Evolutionary conservation across 169 alveolate genomes (phyloP), one percentile per base, ranked within the genome.

Genomic region (Cryptosporidium sp.): DNA sequence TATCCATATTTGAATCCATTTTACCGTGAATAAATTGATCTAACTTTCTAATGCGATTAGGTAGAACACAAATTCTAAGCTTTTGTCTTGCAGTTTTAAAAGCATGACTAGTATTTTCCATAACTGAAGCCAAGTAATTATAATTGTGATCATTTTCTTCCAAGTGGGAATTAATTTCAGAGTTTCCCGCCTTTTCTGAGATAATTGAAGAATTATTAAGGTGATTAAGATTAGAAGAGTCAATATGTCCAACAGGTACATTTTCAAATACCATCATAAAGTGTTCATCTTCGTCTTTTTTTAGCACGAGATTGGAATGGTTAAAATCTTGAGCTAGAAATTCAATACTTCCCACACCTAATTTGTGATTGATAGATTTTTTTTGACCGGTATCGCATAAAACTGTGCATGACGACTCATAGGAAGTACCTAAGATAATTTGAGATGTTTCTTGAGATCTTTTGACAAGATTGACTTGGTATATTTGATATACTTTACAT

Each of bases 51-150:
- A 33, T 37, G 3, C 86, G 9, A 12, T 35, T 26, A 18, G 86
- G 86, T 1, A 33, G 10, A 16, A 73, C 71, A 23, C 59, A 48
- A 14, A 80, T 62, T 21, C n/a, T 80, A n/a, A 80, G 67, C 14
- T 67, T 80, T 80, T 80, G 48, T 45, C 89, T 80, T 12, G 89
- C 89, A 16, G 9, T 33, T 12, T 29, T n/a, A 48, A 62, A 80
- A 21, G 50, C 69, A 2, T 21, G 37, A 35, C 48, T n/a, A 14
- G 71, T 31, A 48, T 80, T 65, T 16, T 80, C 89, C 74, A 80
- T 80, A 5, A 80, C 89, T 33, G 89, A 80, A 14, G 89, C 89
- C 48, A 80, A 59, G 52, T 80, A 80, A 48, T 67, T 80, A 50
- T 80, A 80, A 26, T 65, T 59, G n/a, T 59, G 74, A n/a, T 37